Percentiles rank a stretch among this genome's conserved stretches.
phyloP scores from a whole-genome alignment of 805 yeast genomes.

The Candida corydali region DNA sequence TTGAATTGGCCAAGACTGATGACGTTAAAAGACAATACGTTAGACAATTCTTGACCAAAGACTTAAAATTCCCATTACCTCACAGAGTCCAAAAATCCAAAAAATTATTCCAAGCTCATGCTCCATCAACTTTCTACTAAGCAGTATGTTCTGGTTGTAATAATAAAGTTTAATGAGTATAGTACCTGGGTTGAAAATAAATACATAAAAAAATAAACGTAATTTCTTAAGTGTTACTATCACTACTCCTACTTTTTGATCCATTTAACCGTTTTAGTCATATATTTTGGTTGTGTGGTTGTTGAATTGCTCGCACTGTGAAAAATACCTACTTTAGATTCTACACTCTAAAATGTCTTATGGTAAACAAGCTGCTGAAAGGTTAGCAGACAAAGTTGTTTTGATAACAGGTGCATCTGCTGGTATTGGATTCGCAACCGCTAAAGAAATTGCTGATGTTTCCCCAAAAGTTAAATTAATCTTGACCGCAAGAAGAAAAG shows the following conservation, averaged over 20 bases:
- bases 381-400: conserved; percentile 33
- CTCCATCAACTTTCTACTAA: conserved; percentile 98
- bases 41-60: conserved; percentile 92
- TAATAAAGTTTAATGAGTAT: too few relatives aligned
- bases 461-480: conserved; percentile 32
- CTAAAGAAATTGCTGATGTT: conserved; percentile 34
- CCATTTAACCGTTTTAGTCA: too few relatives aligned
- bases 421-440: conserved; percentile 41
- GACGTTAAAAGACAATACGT: conserved; percentile 99
- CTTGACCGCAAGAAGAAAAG: conserved; percentile 36
- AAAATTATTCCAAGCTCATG: conserved; percentile 83
- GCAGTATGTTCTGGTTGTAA: too few relatives aligned
- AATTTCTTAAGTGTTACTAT: too few relatives aligned
- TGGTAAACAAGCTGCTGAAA: conserved; percentile 33
- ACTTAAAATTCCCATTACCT: conserved; percentile 99
- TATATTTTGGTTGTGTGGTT: too few relatives aligned
- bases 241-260: too few relatives aligned
- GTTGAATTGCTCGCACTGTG: too few relatives aligned
- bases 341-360: conserved; percentile 24
- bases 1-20: conserved; percentile 94
- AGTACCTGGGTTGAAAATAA: background rate
- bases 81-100: conserved; percentile 95
- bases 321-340: background rate
- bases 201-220: conserved; percentile 1
- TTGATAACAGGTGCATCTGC: conserved; percentile 39